phyloP scores from a whole-genome alignment of 306 rosid species.

The Sicyos baderoa region DNA sequence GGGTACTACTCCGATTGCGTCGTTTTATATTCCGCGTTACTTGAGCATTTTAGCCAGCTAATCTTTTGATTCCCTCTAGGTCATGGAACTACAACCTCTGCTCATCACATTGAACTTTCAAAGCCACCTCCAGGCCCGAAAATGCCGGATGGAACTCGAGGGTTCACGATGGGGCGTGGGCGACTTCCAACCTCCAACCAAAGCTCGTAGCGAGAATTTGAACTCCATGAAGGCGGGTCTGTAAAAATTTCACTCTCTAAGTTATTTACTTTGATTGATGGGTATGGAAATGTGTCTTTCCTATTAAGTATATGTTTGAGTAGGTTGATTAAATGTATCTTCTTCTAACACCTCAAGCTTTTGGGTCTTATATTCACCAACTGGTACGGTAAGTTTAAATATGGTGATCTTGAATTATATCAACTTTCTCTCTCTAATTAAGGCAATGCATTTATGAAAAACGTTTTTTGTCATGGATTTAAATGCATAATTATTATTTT shows the following conservation, averaged over 20 bases:
- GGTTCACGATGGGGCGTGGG: conserved; percentile 94
- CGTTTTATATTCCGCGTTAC: background rate
- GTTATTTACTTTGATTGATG: conserved; percentile 2
- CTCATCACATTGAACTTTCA: conserved; percentile 48
- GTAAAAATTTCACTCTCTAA: background rate
- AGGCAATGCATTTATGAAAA: too few relatives aligned
- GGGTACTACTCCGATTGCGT: conserved; percentile 32
- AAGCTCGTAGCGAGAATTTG: conserved; percentile 28
- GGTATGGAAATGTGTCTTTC: background rate
- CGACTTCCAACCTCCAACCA: conserved; percentile 44
- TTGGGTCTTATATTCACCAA: background rate
- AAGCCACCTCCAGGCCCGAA: conserved; percentile 96
- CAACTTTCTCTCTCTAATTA: too few relatives aligned
- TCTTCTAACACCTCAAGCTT: conserved; percentile 5
- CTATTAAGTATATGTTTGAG: background rate
- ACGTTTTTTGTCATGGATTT: too few relatives aligned
- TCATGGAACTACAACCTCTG: conserved; percentile 54
- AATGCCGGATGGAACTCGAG: conserved; percentile 97
- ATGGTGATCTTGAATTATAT: background rate
- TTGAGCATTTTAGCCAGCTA: background rate
- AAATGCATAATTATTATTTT: too few relatives aligned
- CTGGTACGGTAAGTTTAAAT: background rate
- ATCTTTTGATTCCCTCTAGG: conserved; percentile 32
- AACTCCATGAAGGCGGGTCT: background rate
- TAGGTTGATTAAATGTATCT: conserved; percentile 6